A percentile compares a stretch with the other conserved stretches of the same genome.
These are phyloP conservation scores for Cyclocybe cylindracea DNA, from an alignment of 768 basidiomycete genomes.

Conservation along the genomic window DNA sequence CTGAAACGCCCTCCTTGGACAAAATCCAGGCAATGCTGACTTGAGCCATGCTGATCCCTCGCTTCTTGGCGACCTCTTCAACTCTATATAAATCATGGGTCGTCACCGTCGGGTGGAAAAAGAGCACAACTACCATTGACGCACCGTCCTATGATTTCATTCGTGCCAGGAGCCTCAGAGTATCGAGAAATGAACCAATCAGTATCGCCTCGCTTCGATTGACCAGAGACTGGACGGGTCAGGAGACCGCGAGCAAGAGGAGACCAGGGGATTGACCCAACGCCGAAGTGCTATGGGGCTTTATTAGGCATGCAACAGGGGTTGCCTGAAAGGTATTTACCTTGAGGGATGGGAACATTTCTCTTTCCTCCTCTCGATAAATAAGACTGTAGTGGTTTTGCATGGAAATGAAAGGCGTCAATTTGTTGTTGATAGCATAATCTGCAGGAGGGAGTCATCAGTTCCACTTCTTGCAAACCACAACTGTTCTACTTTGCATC, in stretches of 20 bases:
- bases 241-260: constrained; percentile 56
- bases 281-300: constrained; percentile 44
- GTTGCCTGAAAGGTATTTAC: constrained; percentile 18
- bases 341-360: constrained; percentile 61
- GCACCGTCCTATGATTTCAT: neutral
- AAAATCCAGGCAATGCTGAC: constrained; percentile 54
- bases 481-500: constrained; percentile 50
- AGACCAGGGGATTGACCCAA: constrained; percentile 61
- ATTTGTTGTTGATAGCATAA: constrained; percentile 58
- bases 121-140: neutral
- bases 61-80: constrained; percentile 54
- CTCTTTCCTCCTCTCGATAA: constrained; percentile 66
- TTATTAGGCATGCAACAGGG: neutral
- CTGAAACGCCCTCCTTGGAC: constrained; percentile 46
- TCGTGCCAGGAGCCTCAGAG: neutral
- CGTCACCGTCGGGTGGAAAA: neutral
- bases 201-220: constrained; percentile 38
- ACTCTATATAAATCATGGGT: constrained; percentile 31
- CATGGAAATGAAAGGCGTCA: constrained; percentile 67
- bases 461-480: neutral
- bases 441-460: constrained; percentile 29
- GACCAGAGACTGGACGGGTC: constrained; percentile 42
- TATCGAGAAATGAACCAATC: constrained; percentile 29
- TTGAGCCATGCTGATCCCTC: constrained; percentile 55
- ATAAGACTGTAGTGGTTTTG: constrained; percentile 63